phyloP scores from a whole-genome alignment of 768 basidiomycete species.

The Mycena rebaudengoi region DNA sequence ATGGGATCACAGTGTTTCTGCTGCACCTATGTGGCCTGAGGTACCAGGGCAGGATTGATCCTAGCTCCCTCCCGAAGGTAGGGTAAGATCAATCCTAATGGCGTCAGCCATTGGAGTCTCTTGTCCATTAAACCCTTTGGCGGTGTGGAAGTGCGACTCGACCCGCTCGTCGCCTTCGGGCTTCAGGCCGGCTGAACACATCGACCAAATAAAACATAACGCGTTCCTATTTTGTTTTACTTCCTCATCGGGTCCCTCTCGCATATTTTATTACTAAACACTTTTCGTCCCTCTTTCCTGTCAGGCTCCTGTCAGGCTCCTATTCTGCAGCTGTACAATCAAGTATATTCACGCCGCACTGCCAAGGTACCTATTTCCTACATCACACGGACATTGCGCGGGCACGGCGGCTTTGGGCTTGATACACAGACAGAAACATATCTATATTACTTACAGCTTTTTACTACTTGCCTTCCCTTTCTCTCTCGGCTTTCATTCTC shows the following conservation, averaged over 20 bases:
- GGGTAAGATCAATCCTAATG: too few relatives aligned
- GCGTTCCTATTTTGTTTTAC: neutral
- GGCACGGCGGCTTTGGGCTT: neutral
- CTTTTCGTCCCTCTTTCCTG: neutral
- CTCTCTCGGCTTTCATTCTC: too few relatives aligned
- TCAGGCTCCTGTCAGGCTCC: too few relatives aligned
- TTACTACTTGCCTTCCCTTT: neutral
- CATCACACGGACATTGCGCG: too few relatives aligned
- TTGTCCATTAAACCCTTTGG: too few relatives aligned
- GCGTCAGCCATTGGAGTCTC: too few relatives aligned
- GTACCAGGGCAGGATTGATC: too few relatives aligned
- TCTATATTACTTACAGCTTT: neutral
- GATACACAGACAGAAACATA: neutral
- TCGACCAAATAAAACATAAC: neutral
- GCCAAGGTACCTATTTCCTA: too few relatives aligned
- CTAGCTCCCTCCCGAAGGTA: too few relatives aligned
- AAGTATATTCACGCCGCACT: neutral
- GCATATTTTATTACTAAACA: neutral
- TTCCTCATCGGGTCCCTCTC: neutral
- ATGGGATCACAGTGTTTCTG: too few relatives aligned
- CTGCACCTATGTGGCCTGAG: too few relatives aligned
- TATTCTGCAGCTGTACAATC: neutral
- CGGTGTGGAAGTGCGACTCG: neutral
- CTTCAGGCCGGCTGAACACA: neutral
- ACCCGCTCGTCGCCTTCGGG: neutral